A percentile compares a stretch with the other conserved stretches of the same genome.
Evolutionary conservation across 225 moss, liverwort and hornwort genomes (phyloP).

Genomic region (Sphagnum tenellum): DNA sequence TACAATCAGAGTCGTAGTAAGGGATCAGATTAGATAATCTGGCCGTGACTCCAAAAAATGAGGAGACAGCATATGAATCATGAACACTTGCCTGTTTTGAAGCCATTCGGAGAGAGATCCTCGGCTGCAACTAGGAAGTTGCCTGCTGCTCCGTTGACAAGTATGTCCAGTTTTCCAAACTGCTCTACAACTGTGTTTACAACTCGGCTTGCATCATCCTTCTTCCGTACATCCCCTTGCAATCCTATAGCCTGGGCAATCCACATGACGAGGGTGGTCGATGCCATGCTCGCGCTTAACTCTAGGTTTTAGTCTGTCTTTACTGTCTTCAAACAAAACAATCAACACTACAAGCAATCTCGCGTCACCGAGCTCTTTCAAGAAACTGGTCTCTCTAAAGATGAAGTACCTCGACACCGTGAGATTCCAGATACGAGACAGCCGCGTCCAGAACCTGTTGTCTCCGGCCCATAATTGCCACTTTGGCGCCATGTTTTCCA

Average conservation of each 20-base stretch:
- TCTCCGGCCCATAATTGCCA: conserved; percentile 85
- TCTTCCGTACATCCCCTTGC: conserved; percentile 74
- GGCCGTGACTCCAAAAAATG: no score
- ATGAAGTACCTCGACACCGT: conserved; percentile 53
- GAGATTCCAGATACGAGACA: conserved; percentile 38
- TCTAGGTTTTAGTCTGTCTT: not conserved
- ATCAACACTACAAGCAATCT: no score
- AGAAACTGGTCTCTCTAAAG: not conserved
- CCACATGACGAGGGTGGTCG: not conserved
- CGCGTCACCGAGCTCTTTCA: no score
- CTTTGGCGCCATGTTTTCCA: conserved; percentile 76
- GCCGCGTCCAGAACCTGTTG: conserved; percentile 54
- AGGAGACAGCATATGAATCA: no score
- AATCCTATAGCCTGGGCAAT: conserved; percentile 55
- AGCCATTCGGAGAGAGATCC: conserved; percentile 85
- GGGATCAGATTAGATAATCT: no score
- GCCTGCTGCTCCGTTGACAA: conserved; percentile 76
- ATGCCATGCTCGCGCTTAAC: no score
- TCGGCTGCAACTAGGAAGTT: conserved; percentile 79
- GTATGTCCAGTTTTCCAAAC: conserved; percentile 80
- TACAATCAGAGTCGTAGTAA: no score
- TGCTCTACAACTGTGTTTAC: conserved; percentile 54
- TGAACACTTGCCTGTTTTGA: conserved; percentile 53
- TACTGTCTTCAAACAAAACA: not conserved
- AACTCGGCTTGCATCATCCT: conserved; percentile 60